A percentile compares a stretch with the other conserved stretches of the same genome.
Conservation (phyloP, 1,139 yeast genomes). For the Yamadazyma friedrichii region DNA sequence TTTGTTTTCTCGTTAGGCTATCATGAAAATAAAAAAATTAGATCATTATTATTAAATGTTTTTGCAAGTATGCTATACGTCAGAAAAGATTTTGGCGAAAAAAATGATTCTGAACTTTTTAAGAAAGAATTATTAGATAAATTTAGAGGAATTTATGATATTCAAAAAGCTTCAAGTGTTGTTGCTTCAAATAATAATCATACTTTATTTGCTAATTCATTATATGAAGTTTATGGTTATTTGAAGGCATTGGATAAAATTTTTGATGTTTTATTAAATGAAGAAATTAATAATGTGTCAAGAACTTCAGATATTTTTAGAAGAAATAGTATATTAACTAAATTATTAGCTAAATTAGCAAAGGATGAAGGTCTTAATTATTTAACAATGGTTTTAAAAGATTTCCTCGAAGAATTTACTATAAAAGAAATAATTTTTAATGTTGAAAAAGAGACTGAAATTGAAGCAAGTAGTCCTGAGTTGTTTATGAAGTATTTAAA, state of each 20-base stretch:
- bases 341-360: conserved; percentile 70
- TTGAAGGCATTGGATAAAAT: conserved; percentile 53
- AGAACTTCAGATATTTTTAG: conserved; percentile 73
- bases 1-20: conserved; percentile 79
- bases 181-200: conserved; percentile 58
- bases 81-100: conserved; percentile 25
- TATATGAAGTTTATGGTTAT: conserved; percentile 61
- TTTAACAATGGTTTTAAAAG: conserved; percentile 51
- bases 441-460: conserved; percentile 51
- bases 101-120: conserved; percentile 16
- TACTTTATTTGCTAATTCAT: conserved; percentile 58
- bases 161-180: conserved; percentile 58
- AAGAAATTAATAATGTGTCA: conserved; percentile 60
- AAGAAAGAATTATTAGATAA: conserved; percentile 14
- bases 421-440: conserved; percentile 56
- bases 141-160: conserved; percentile 25
- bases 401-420: conserved; percentile 53
- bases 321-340: conserved; percentile 79
- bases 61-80: conserved; percentile 63
- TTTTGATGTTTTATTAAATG: conserved; percentile 54
- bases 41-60: conserved; percentile 74
- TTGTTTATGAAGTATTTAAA: conserved; percentile 58
- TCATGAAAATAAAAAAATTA: conserved; percentile 61
- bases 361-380: conserved; percentile 64
- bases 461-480: conserved; percentile 30